These are phyloP conservation scores for Thermomucor indicae-seudaticae DNA, from an alignment of 371 early-diverging fungal genomes.

Conservation along the genomic window DNA sequence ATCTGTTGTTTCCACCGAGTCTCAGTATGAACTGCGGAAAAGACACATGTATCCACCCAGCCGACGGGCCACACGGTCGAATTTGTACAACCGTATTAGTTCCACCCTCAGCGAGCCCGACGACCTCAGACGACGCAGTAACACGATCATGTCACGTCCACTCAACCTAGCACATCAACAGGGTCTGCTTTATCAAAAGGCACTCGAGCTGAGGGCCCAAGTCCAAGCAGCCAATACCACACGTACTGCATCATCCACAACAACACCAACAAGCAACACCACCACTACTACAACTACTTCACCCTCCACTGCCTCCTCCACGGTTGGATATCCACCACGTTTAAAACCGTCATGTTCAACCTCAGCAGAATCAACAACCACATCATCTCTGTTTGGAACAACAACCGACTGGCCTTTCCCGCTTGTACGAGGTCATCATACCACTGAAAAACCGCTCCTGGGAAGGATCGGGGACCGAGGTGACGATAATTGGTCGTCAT, in stretches of 20 bases:
- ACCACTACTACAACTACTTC: constrained; percentile 14
- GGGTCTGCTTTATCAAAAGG: constrained; percentile 36
- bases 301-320: constrained; percentile 10
- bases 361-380: constrained; percentile 6
- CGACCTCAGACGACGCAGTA: constrained; percentile 32
- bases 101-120: constrained; percentile 45
- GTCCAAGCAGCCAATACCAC: constrained; percentile 26
- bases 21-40: constrained; percentile 31
- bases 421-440: constrained; percentile 8
- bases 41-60: constrained; percentile 29
- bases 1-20: constrained; percentile 35
- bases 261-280: constrained; percentile 6
- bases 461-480: constrained; percentile 16
- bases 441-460: constrained; percentile 10
- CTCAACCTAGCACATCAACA: constrained; percentile 24
- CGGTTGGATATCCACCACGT: constrained; percentile 6
- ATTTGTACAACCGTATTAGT: constrained; percentile 19
- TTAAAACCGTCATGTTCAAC: constrained; percentile 14
- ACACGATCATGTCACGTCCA: constrained; percentile 23
- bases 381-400: constrained; percentile 9
- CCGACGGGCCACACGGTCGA: constrained; percentile 17
- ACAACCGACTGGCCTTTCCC: constrained; percentile 37
- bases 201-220: constrained; percentile 36
- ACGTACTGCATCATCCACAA: constrained; percentile 5
- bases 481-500: constrained; percentile 25